Evolutionary conservation across 2,329 filamentous ascomycete species (phyloP).

Genomic region (Incumbomyces delicatus): DNA sequence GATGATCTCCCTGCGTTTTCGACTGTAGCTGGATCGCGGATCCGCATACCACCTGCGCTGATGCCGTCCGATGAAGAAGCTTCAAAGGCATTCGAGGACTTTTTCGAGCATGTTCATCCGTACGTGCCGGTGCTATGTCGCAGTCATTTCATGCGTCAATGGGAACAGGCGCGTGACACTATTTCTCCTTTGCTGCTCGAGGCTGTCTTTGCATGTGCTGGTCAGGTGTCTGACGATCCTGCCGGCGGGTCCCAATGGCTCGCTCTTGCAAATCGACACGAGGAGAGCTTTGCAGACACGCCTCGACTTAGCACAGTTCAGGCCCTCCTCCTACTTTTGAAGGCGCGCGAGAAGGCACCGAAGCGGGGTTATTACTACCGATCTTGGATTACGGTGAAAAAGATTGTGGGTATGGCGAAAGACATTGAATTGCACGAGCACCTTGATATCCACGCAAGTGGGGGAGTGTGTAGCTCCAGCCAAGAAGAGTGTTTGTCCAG

Average conservation of each 20-base stretch:
- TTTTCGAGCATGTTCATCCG: conserved; percentile 81
- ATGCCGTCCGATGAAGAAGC: conserved; percentile 83
- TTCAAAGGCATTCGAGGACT: conserved; percentile 78
- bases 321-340: conserved; percentile 75
- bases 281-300: conserved; percentile 87
- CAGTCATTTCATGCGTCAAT: conserved; percentile 74
- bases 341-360: conserved; percentile 82
- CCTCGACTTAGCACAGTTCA: conserved; percentile 86
- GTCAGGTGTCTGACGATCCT: conserved; percentile 71
- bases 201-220: conserved; percentile 82
- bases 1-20: conserved; percentile 54
- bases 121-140: conserved; percentile 87
- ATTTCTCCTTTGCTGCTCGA: conserved; percentile 86
- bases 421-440: conserved; percentile 86
- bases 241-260: conserved; percentile 87
- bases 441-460: conserved; percentile 64
- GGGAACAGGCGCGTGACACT: conserved; percentile 69
- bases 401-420: conserved; percentile 85
- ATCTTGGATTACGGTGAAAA: conserved; percentile 93
- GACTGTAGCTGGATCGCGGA: conserved; percentile 61
- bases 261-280: conserved; percentile 76
- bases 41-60: conserved; percentile 81
- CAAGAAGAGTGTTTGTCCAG: conserved; percentile 71
- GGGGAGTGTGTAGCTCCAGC: conserved; percentile 58
- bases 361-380: conserved; percentile 94